These are phyloP conservation scores for Poa annua DNA, from an alignment of 176 grass and related monocot genomes.

Conservation along the genomic window DNA sequence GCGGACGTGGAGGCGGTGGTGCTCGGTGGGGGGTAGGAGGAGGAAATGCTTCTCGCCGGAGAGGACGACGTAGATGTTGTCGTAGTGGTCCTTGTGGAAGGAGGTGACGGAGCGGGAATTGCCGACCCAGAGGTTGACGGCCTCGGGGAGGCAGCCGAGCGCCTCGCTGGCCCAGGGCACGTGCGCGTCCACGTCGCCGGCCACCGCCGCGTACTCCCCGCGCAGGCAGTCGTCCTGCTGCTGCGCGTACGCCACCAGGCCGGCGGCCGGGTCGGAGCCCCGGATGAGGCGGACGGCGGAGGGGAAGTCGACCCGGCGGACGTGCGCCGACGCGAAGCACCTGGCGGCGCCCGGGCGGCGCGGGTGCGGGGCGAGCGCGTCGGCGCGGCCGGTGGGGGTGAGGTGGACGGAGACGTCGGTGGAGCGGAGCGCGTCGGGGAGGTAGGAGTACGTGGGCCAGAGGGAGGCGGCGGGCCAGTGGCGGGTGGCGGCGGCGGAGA, in stretches of 20 bases:
- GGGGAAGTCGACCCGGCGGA: conserved; percentile 66
- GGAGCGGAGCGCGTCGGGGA: conserved; percentile 56
- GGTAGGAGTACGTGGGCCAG: conserved; percentile 74
- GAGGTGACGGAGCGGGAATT: conserved; percentile 70
- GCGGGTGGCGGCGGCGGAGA: conserved; percentile 70
- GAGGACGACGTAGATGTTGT: conserved; percentile 87
- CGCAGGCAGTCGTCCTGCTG: conserved; percentile 95
- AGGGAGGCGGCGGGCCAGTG: conserved; percentile 82
- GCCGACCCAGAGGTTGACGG: conserved; percentile 94
- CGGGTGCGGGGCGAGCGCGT: conserved; percentile 63
- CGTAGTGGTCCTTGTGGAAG: conserved; percentile 98
- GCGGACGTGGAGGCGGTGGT: conserved; percentile 83
- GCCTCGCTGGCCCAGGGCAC: conserved; percentile 91
- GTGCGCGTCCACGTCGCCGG: conserved; percentile 79
- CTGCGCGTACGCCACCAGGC: conserved; percentile 77
- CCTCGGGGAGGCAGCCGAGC: conserved; percentile 78
- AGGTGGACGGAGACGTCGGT: conserved; percentile 79
- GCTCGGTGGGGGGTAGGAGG: conserved; percentile 77
- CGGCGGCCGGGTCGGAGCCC: conserved; percentile 43
- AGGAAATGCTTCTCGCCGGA: conserved; percentile 94
- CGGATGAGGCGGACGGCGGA: conserved; percentile 55
- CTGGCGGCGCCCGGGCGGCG: not conserved
- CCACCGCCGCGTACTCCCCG: conserved; percentile 72
- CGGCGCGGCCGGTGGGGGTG: conserved; percentile 82
- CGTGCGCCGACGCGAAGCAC: conserved; percentile 78